Evolutionary conservation across 1,139 yeast genomes (phyloP).

Genomic region (Pichia sp.): DNA sequence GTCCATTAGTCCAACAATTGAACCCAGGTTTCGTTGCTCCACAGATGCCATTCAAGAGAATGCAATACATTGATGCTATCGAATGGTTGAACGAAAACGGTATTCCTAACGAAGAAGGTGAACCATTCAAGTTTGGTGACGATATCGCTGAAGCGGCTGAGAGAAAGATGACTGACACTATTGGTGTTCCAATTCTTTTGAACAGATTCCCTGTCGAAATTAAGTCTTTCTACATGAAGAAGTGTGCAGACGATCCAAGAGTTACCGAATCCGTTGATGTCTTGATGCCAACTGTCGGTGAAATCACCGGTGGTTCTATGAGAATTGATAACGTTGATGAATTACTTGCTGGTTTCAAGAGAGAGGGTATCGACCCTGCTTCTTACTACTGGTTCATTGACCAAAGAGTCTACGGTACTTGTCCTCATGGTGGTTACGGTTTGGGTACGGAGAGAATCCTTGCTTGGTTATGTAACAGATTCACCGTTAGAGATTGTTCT

Average conservation of each 20-base stretch:
- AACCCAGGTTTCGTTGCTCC: constrained; percentile 90
- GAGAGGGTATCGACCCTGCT: constrained; percentile 77
- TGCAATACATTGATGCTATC: constrained; percentile 85
- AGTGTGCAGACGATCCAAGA: constrained; percentile 81
- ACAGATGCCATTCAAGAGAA: constrained; percentile 76
- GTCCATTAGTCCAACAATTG: constrained; percentile 81
- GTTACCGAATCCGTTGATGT: constrained; percentile 98
- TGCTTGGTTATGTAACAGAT: constrained; percentile 97
- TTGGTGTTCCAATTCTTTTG: constrained; percentile 86
- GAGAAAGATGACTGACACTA: constrained; percentile 94
- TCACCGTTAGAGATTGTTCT: constrained; percentile 96
- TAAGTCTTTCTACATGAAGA: constrained; percentile 97
- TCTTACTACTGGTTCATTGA: constrained; percentile 95
- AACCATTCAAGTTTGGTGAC: constrained; percentile 90
- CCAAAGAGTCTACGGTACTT: constrained; percentile 93
- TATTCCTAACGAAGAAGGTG: constrained; percentile 90
- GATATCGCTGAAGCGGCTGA: constrained; percentile 99
- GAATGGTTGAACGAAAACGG: constrained; percentile 97
- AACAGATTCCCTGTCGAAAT: constrained; percentile 95
- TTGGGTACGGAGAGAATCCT: constrained; percentile 95
- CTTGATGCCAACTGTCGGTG: constrained; percentile 98
- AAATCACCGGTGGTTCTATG: constrained; percentile 98
- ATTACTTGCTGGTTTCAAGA: constrained; percentile 80
- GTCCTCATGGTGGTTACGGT: constrained; percentile 99
- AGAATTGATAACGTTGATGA: constrained; percentile 82